Base-by-base conservation (phyloP, 73 alveolate genomes). In the Halteria grandinella region DNA sequence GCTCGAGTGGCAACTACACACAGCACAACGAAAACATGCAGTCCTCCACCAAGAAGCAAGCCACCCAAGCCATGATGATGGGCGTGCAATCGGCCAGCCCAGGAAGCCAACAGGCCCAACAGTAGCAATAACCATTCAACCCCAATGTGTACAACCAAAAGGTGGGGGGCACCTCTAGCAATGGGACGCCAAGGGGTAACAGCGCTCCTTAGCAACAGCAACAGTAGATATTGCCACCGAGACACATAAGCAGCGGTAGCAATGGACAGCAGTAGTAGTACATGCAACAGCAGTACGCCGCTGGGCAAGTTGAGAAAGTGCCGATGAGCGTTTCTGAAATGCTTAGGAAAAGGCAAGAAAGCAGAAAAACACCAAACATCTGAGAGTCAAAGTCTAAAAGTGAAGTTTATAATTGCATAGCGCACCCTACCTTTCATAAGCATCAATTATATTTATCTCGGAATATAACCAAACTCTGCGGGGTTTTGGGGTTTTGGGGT, bases 191-290 rank as follows among this genome's bases (percentile, higher is more conserved):
- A 4, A 15, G 45, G 18, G 29, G 29, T 17, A 53, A n/a, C 69
- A 53, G 44, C 41, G 8, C 4, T 53, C 5, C 7, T 7, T 29
- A 20, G 24, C 73, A 57, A 57, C 27, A 29, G 39, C 53, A 25
- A 25, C 53, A 57, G 73, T 57, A 57, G 37, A 15, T 18, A 40
- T 37, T 62, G 60, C 78, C 78, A 39, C 78, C 78, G 28, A 62
- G 44, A 41, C 78, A 62, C 41, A 15, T 5, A 39, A 40, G 25
- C 41, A 62, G 78, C 41, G 78, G 78, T 4, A 25, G 60, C 1
- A 62, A 31, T 41, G 25, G 36, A 2, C 27, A 62, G 24, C 43
- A 62, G 23, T 17, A 39, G 24, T 6, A 39, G 7, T 17, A 34
- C 8, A 44, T 39, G 23, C 23, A 62, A 25, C 25, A 57, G 31